Base-by-base conservation (phyloP, 495 filamentous ascomycete species). In the Tricharina praecox region DNA sequence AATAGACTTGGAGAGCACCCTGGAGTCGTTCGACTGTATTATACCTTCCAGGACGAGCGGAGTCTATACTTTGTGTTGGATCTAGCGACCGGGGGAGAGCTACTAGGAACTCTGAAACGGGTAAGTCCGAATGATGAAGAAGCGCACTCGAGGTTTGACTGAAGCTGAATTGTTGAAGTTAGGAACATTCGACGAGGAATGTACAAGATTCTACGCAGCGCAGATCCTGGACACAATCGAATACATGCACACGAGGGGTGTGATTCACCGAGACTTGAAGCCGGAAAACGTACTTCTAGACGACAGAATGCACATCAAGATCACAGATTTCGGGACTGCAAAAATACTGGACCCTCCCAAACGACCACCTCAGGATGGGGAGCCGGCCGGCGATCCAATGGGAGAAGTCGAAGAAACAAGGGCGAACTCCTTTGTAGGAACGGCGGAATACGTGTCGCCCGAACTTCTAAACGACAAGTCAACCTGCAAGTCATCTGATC, bases 261-360 rank as follows among this genome's bases (percentile, higher is more conserved):
- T 99, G 21, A 96, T 99, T 48, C 92, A 99, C 64, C 78, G 92
- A 37, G 92, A 99, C 64, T 63, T 99, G 46, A 99, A 99, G 60
- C 92, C 92, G 2, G 92, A 99, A 58, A 99, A 99, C 50, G 87
- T 96, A 32, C 72, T 99, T 4, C 69, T 99, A 20, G 88, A 99
- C 59, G 81, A 85, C 38, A 78, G 92, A 55, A 92, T 94, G 81
- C 82, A 94, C 60, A 77, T 95, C 66, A 99, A 99, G 61, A 95
- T 99, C 53, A 99, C 92, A 18, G 92, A 99, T 63, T 99, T 99
- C 57, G 92, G 92, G 10, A 99, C 92, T 2, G 92, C 92, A 3
- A 95, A 94, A 63, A 79, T 96, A 37, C 70, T 99, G 37, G 79
- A 80, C 39, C 69, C 74, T 24, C 77, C 76, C 13, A 73, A 70